These are phyloP conservation scores for Mrakia blollopis DNA, from an alignment of 768 basidiomycete genomes.

Conservation along the genomic window DNA sequence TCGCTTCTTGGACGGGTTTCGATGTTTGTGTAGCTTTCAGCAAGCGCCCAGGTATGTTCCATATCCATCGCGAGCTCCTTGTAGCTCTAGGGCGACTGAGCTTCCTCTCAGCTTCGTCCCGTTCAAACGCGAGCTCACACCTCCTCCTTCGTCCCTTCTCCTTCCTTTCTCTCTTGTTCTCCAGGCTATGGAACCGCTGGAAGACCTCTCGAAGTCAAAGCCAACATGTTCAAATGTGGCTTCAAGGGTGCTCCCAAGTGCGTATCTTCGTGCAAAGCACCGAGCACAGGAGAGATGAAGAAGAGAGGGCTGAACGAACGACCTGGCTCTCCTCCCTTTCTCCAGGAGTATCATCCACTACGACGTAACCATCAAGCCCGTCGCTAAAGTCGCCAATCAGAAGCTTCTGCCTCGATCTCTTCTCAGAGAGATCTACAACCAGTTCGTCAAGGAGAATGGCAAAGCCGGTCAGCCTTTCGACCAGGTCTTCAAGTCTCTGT, in stretches of 20 bases:
- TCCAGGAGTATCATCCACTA: not conserved
- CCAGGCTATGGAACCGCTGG: not conserved
- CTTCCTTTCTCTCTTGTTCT: not conserved
- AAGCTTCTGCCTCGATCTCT: slow-evolving; percentile 4
- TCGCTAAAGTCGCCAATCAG: slow-evolving; percentile 12
- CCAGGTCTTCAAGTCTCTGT: slow-evolving; percentile 4
- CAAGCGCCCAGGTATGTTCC: not conserved
- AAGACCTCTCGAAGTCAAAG: not conserved
- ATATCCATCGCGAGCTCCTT: too few relatives aligned
- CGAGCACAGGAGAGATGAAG: not conserved
- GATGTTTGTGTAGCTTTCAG: not conserved
- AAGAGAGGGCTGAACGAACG: not conserved
- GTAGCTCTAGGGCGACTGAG: too few relatives aligned
- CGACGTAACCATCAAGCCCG: not conserved
- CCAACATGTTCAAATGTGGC: slow-evolving; percentile 13
- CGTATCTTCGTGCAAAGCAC: not conserved
- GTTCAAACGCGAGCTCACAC: not conserved
- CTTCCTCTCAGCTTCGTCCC: not conserved
- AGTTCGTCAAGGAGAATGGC: not conserved
- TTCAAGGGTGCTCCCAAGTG: slow-evolving; percentile 8
- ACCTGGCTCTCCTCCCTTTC: not conserved
- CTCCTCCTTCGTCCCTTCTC: not conserved
- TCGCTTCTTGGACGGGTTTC: not conserved
- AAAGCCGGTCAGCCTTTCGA: not conserved
- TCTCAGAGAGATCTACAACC: not conserved